Conservation (phyloP, 495 filamentous ascomycete genomes). For the Tetracladium setigerum region DNA sequence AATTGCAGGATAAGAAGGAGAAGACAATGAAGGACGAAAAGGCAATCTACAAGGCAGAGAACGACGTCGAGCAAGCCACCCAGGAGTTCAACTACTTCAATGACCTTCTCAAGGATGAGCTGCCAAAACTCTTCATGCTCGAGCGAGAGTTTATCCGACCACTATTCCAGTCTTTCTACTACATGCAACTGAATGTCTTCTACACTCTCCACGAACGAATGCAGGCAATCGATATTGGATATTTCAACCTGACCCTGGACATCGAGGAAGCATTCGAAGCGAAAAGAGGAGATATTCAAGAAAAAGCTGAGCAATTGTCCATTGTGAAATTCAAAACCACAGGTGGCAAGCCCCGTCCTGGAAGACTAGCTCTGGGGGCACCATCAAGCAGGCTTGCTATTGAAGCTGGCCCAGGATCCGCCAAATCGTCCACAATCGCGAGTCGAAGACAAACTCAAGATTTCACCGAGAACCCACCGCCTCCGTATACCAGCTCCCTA, state of each 20-base stretch:
- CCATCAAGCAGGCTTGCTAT: constrained; percentile 32
- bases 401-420: constrained; percentile 17
- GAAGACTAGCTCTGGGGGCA: constrained; percentile 44
- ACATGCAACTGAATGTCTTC: constrained; percentile 99
- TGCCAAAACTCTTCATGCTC: constrained; percentile 86
- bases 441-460: constrained; percentile 25
- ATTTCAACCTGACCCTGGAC: constrained; percentile 87
- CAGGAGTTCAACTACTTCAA: constrained; percentile 98
- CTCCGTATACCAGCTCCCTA: constrained; percentile 46
- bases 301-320: constrained; percentile 68
- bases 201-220: constrained; percentile 97
- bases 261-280: constrained; percentile 83
- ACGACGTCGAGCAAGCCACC: constrained; percentile 82
- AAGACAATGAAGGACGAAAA: constrained; percentile 96
- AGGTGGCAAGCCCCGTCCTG: constrained; percentile 46
- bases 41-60: constrained; percentile 91
- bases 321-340: constrained; percentile 88
- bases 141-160: constrained; percentile 96
- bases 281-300: constrained; percentile 82
- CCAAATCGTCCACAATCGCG: constrained; percentile 6
- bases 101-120: constrained; percentile 88
- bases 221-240: constrained; percentile 93
- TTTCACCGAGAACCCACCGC: constrained; percentile 56
- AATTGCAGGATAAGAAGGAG: constrained; percentile 95
- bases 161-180: constrained; percentile 98